Percentiles rank a stretch among this genome's conserved stretches.
phyloP scores from a whole-genome alignment of 2,329 filamentous ascomycete species.

The Colletotrichum sp. region DNA sequence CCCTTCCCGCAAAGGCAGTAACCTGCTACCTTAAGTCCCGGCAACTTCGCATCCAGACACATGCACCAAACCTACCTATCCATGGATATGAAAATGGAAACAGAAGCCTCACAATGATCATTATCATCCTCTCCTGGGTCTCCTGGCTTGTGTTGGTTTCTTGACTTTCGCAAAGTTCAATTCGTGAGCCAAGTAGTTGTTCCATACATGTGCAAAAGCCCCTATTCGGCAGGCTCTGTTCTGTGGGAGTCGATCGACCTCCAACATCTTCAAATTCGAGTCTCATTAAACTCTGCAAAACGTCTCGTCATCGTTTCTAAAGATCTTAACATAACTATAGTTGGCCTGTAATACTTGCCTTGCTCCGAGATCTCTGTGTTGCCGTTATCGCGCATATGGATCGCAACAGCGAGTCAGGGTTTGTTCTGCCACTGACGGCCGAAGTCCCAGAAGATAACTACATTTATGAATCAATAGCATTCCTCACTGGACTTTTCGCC shows the following conservation, averaged over 20 bases:
- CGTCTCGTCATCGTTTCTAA: background rate
- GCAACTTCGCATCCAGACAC: background rate
- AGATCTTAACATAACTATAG: accelerated
- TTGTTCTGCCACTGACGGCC: background rate
- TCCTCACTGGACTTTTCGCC: no score
- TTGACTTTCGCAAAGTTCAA: background rate
- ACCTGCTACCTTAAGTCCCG: background rate
- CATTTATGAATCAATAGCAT: no score
- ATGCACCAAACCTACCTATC: background rate
- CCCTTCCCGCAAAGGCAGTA: background rate
- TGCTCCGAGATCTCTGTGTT: background rate
- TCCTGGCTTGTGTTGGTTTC: background rate
- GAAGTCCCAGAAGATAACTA: no score
- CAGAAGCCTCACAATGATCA: background rate
- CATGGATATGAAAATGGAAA: background rate
- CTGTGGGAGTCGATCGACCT: no score
- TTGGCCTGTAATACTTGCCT: background rate
- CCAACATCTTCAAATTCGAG: background rate
- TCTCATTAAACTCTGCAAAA: background rate
- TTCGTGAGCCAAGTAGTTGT: background rate
- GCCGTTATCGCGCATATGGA: background rate
- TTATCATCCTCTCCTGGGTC: background rate
- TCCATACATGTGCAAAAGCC: background rate
- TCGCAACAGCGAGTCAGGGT: background rate
- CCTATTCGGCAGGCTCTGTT: background rate